Base-by-base conservation (phyloP, 441 rosid species). In the Mallotus japonicus region DNA sequence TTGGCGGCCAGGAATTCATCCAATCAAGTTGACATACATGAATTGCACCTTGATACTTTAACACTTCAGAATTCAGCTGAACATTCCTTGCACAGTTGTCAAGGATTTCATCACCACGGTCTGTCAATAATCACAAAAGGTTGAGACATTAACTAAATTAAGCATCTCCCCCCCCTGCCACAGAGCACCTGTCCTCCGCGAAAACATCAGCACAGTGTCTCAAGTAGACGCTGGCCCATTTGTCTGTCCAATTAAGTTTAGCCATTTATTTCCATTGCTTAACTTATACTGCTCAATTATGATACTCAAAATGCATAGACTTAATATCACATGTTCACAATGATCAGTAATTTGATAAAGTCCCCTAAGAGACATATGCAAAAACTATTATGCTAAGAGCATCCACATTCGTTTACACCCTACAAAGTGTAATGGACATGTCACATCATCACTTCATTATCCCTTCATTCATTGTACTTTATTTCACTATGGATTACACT, bases 11-110 rank as follows among this genome's bases (percentile, higher is more conserved):
- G 55, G 85, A 53, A 64, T 78, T 79, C 73, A 70, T 49, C 99
- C 97, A 94, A 81, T 94, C 81, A 69, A 94, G 99, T 79, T 90
- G 90, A 59, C 95, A 86, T n/a, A 92, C 89, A 81, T 80, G 69
- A 65, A 90, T 76, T 28, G 71, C 67, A 72, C 86, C 88, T 66
- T 61, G 74, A 77, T 64, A 80, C 60, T 81, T 76, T 63, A 92
- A 76, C 28, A 84, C 79, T 71, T 81, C 76, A 63, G 85, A 74
- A 79, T 90, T 92, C 63, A 88, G 83, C 54, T 75, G 64, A 40
- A 86, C 80, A 66, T 89, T 94, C 79, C 76, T 80, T 44, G 70
- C 79, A 86, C 99, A 89, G 77, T 94, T 90, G 71, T 76, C 84
- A 42, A 94, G 97, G 72, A 94, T 85, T 73, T 86, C 78, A 76